phyloP scores from a whole-genome alignment of 2,329 filamentous ascomycete genomes.

The Diaporthe velutina region DNA sequence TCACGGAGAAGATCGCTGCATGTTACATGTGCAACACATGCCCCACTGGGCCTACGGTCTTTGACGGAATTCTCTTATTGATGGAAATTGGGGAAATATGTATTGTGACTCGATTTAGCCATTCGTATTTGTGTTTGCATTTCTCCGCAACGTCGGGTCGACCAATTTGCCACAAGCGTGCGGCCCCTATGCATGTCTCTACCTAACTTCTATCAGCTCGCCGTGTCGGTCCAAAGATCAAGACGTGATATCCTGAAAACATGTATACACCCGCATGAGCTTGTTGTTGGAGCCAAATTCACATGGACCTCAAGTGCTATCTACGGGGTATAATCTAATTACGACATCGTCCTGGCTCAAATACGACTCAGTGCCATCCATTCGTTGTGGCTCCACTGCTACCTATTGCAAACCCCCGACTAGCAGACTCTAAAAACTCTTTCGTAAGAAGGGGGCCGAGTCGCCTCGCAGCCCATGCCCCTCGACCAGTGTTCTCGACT shows the following conservation, averaged over 20 bases:
- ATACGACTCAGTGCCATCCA: not conserved
- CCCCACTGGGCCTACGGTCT: not conserved
- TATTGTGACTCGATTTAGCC: slow-evolving; percentile 13
- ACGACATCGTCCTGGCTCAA: not conserved
- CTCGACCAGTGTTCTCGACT: not conserved
- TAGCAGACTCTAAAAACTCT: slow-evolving; percentile 1
- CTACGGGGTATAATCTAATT: not conserved
- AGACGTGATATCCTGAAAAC: not conserved
- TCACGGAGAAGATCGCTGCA: slow-evolving; percentile 6
- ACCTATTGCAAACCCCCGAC: not conserved
- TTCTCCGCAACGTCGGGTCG: not conserved
- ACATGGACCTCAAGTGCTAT: not conserved
- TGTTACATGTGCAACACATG: not conserved
- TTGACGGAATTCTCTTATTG: not conserved
- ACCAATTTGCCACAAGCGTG: not conserved
- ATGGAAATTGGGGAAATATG: slow-evolving; percentile 17
- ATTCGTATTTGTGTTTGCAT: not conserved
- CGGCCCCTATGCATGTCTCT: too few species aligned
- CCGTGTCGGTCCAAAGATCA: not conserved
- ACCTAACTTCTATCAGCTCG: not conserved
- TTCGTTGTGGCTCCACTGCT: not conserved
- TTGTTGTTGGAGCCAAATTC: too few species aligned
- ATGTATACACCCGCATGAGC: not conserved
- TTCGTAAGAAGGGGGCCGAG: not conserved
- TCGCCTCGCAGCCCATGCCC: not conserved